A percentile compares a stretch with the other conserved stretches of the same genome.
Evolutionary conservation across 768 basidiomycete genomes (phyloP).

Genomic region (Tricholoma terreum): DNA sequence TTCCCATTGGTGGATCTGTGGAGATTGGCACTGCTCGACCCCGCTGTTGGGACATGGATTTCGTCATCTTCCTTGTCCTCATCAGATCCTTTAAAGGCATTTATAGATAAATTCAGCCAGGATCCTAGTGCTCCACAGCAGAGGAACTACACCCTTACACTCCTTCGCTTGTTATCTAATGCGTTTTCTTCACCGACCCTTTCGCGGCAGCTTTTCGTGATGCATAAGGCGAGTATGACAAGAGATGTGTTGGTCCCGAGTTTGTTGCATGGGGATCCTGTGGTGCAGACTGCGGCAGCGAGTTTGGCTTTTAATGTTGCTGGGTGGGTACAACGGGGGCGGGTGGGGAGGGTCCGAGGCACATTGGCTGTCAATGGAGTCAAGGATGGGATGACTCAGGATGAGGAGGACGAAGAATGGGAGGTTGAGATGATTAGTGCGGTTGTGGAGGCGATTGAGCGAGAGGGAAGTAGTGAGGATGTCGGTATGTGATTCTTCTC

Average conservation of each 20-base stretch:
- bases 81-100: constrained; percentile 40
- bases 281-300: constrained; percentile 75
- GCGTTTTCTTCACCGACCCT: constrained; percentile 54
- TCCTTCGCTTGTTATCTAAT: constrained; percentile 69
- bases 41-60: constrained; percentile 50
- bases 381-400: constrained; percentile 29
- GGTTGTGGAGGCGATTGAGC: constrained; percentile 71
- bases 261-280: constrained; percentile 64
- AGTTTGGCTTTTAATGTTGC: constrained; percentile 78
- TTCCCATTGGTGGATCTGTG: constrained; percentile 86
- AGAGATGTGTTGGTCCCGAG: constrained; percentile 54
- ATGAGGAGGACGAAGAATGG: constrained; percentile 73
- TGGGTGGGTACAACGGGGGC: constrained; percentile 58
- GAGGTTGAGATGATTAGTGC: constrained; percentile 82
- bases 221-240: constrained; percentile 38
- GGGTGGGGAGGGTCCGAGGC: constrained; percentile 37
- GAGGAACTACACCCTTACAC: constrained; percentile 62
- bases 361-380: background rate
- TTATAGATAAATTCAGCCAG: constrained; percentile 40
- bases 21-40: constrained; percentile 73
- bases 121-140: constrained; percentile 15
- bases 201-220: constrained; percentile 33
- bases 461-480: constrained; percentile 74
- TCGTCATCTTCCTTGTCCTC: constrained; percentile 29
- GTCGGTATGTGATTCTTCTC: constrained; percentile 55